These are phyloP conservation scores for Apiospora koreana DNA, from an alignment of 2,329 filamentous ascomycete genomes.

Conservation along the genomic window DNA sequence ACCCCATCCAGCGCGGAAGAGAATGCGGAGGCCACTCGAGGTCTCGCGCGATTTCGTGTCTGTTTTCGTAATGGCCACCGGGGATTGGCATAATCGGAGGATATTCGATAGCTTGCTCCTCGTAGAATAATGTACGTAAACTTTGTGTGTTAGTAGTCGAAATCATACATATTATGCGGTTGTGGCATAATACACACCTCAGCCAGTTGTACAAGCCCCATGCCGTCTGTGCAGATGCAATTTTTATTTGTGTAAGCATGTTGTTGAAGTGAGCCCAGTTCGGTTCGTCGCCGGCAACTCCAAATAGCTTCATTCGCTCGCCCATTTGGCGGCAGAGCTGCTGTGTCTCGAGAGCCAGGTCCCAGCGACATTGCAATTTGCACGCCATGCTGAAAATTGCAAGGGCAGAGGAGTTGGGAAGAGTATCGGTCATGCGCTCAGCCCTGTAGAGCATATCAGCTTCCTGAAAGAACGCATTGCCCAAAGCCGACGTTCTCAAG, in stretches of 20 bases:
- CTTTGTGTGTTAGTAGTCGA: neutral
- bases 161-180: neutral
- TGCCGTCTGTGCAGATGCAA: conserved; percentile 6
- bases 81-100: neutral
- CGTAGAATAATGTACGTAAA: neutral
- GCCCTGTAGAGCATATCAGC: neutral
- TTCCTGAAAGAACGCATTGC: neutral
- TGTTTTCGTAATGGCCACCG: neutral
- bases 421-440: neutral
- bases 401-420: neutral
- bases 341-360: neutral
- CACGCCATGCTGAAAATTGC: neutral
- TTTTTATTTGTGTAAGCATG: neutral
- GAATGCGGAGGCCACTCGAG: neutral
- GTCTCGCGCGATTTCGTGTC: neutral
- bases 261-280: neutral
- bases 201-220: conserved; percentile 12
- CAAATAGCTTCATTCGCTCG: conserved; percentile 7
- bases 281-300: neutral
- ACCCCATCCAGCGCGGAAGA: conserved; percentile 19
- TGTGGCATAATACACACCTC: neutral
- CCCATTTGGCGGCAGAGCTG: neutral
- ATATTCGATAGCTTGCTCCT: neutral
- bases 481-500: neutral
- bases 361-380: neutral